Percentiles rank a stretch among this genome's conserved stretches.
phyloP scores from a whole-genome alignment of 2,329 filamentous ascomycete genomes.

The Penicillium decumbens region DNA sequence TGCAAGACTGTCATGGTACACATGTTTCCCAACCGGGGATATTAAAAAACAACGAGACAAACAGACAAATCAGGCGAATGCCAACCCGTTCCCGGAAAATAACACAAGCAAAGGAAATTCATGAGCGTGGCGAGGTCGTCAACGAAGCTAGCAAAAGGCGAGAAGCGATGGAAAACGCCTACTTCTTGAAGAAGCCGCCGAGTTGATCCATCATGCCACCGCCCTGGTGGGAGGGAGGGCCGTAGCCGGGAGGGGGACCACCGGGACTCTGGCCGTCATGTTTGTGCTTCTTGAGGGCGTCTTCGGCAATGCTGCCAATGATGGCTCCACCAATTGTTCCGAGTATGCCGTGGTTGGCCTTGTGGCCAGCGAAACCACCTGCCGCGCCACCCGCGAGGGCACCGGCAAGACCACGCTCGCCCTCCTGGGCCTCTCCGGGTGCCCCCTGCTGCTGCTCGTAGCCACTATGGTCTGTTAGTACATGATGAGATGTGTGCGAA shows the following conservation, averaged over 20 bases:
- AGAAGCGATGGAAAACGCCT: slow-evolving; percentile 11
- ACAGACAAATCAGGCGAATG: slow-evolving; percentile 7
- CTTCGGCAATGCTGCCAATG: slow-evolving; percentile 44
- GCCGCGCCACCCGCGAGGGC: slow-evolving; percentile 46
- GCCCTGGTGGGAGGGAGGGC: slow-evolving; percentile 18
- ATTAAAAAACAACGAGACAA: slow-evolving; percentile 5
- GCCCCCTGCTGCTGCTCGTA: slow-evolving; percentile 27
- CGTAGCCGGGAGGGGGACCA: slow-evolving; percentile 19
- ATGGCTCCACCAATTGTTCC: slow-evolving; percentile 48
- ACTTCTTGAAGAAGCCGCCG: slow-evolving; percentile 39
- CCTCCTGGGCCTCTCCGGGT: slow-evolving; percentile 40
- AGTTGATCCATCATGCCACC: slow-evolving; percentile 32
- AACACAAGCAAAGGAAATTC: slow-evolving; percentile 21
- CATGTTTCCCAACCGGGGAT: background rate
- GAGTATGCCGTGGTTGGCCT: slow-evolving; percentile 47
- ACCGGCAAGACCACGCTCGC: slow-evolving; percentile 46
- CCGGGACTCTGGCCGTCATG: slow-evolving; percentile 33
- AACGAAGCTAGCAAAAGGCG: slow-evolving; percentile 5
- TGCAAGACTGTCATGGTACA: slow-evolving; percentile 16
- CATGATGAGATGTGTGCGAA: background rate
- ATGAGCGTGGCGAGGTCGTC: slow-evolving; percentile 17
- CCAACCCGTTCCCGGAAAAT: slow-evolving; percentile 12
- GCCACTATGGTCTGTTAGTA: slow-evolving; percentile 20
- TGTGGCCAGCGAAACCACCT: slow-evolving; percentile 46
- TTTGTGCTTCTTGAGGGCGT: slow-evolving; percentile 44